phyloP scores from a whole-genome alignment of 2,329 filamentous ascomycete species.

The Trichophyton schoenleinii region DNA sequence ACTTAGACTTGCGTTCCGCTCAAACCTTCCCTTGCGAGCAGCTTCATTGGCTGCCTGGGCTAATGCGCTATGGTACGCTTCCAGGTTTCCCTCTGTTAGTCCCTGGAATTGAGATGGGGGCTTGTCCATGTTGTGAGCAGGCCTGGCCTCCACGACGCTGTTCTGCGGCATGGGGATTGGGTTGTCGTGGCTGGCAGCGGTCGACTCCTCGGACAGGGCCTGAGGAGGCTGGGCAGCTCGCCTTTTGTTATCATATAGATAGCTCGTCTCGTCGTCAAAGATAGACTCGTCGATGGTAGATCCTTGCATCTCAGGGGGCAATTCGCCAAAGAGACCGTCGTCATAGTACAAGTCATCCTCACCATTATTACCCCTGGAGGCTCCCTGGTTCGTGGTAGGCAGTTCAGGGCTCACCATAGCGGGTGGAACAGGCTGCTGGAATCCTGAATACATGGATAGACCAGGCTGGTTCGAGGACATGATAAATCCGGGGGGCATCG shows the following conservation, averaged over 20 bases:
- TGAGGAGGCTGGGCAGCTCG: neutral
- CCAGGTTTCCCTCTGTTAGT: slow-evolving; percentile 35
- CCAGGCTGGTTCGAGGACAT: neutral
- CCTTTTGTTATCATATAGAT: slow-evolving; percentile 31
- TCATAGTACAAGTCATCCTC: slow-evolving; percentile 38
- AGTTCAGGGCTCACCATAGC: neutral
- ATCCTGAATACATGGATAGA: neutral
- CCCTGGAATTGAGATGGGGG: neutral
- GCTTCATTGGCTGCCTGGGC: slow-evolving; percentile 70
- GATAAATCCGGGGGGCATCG: neutral
- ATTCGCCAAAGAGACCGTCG: slow-evolving; percentile 33
- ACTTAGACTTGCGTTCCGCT: slow-evolving; percentile 44
- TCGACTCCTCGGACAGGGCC: slow-evolving; percentile 6
- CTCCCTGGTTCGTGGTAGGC: neutral
- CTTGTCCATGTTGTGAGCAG: neutral
- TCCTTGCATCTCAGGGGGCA: slow-evolving; percentile 21
- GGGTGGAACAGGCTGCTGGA: neutral
- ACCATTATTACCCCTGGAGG: slow-evolving; percentile 10
- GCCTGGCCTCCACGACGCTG: neutral
- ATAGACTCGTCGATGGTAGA: slow-evolving; percentile 36
- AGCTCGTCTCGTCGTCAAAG: slow-evolving; percentile 36
- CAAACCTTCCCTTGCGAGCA: slow-evolving; percentile 62
- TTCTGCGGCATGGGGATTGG: neutral
- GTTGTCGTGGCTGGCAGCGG: neutral
- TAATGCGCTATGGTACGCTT: slow-evolving; percentile 71